A percentile compares a stretch with the other conserved stretches of the same genome.
These are phyloP conservation scores for Trichosanthes truncata DNA, from an alignment of 306 rosid species.

Conservation along the genomic window DNA sequence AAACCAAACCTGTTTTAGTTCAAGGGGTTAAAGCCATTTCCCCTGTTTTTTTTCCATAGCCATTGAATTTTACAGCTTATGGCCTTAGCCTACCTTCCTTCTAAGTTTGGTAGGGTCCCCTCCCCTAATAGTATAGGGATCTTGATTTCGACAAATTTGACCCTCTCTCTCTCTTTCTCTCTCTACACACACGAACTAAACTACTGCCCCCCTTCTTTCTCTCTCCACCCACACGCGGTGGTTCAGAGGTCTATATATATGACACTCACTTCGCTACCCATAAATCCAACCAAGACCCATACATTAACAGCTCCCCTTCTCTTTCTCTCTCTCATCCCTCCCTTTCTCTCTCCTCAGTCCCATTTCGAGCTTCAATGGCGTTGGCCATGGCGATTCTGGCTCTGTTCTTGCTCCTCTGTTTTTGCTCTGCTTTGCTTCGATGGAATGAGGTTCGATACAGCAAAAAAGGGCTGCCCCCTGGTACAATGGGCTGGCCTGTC, in stretches of 20 bases:
- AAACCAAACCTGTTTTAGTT: background rate
- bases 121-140: constrained; percentile 29
- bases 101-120: constrained; percentile 48
- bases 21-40: background rate
- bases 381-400: constrained; percentile 32
- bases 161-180: constrained; percentile 17
- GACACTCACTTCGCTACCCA: constrained; percentile 26
- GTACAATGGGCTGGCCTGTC: constrained; percentile 99
- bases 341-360: constrained; percentile 2
- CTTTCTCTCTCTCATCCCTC: background rate
- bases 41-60: background rate
- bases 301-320: constrained; percentile 20
- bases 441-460: constrained; percentile 80
- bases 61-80: constrained; percentile 5
- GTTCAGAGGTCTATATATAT: constrained; percentile 50
- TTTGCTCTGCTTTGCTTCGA: constrained; percentile 76
- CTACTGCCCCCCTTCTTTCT: constrained; percentile 13
- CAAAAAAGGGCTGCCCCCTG: constrained; percentile 86
- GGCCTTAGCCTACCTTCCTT: background rate
- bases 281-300: constrained; percentile 26
- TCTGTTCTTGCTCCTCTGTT: constrained; percentile 45
- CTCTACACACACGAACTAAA: background rate
- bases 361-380: constrained; percentile 57
- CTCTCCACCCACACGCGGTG: constrained; percentile 20
- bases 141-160: constrained; percentile 32